Base-by-base conservation (phyloP, 148 eudicot genomes). In the Rhododendron molle region DNA sequence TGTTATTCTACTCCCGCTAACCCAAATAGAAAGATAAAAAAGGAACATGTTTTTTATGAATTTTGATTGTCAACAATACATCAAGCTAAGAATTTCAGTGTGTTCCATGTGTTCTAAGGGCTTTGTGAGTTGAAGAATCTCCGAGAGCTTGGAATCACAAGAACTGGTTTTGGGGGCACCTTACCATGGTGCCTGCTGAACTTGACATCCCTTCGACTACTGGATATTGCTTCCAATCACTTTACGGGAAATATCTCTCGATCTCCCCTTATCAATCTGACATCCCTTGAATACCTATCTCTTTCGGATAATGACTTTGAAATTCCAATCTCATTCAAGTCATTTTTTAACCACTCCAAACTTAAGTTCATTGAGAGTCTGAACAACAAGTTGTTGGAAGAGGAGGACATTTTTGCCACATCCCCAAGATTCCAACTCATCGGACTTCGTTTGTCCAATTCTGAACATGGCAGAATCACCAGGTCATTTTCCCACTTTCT, bases 301-400 rank as follows among this genome's bases (percentile, higher is more conserved):
- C 28, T 87, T 40, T 43, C 82, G n/a, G 0, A 50, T 30, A 87
- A 87, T 26, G 4, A 28, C 8, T 87, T 87, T 26, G 38, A 83
- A 78, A 74, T 52, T 8, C 72, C 83, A 32, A 47, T 87, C 54
- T 87, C 88, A 0, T 87, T 87, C 76, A 50, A 80, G 23, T 79
- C 72, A 10, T 67, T 67, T 26, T 67, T 67, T 67, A 67, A 26
- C 72, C 32, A 67, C 34, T 67, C 72, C 72, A n/a, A 67, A 9
- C 72, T 67, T 10, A 10, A 67, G 14, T n/a, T n/a, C 34, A 26
- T 67, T 67, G 58, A 79, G 30, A 47, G 81, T 54, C 1, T 79
- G 12, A 52, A 84, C 58, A 50, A 38, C 62, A 50, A 71, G 60
- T 49, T 60, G 32, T 18, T 78, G 21, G 80, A 71, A 28, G 58